A percentile compares a stretch with the other conserved stretches of the same genome.
These are phyloP conservation scores for Eudorina sp. DNA, from an alignment of 139 green algal genomes.

Conservation along the genomic window DNA sequence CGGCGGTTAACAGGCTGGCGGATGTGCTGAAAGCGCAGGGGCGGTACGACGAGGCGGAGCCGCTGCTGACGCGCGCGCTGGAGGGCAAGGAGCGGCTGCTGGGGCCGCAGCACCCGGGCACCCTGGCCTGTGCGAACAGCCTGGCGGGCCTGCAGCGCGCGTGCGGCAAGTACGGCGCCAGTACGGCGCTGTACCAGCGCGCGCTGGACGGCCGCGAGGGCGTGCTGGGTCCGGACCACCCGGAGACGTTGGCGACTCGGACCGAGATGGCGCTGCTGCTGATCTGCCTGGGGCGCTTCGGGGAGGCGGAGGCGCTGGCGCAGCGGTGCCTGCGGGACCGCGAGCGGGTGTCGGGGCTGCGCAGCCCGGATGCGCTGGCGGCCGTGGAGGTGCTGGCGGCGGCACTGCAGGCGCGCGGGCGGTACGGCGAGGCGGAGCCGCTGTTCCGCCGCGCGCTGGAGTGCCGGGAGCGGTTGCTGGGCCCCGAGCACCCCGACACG, in stretches of 20 bases:
- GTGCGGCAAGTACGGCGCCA: not conserved
- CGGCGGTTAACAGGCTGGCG: not conserved
- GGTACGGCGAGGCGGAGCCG: slow-evolving; percentile 4
- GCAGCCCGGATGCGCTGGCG: slow-evolving; percentile 2
- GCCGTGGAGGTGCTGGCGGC: not conserved
- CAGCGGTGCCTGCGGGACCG: not conserved
- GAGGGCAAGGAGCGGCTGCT: slow-evolving; percentile 12
- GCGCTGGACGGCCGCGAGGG: not conserved
- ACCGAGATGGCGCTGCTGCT: not conserved
- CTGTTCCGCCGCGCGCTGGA: not conserved
- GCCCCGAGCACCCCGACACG: not conserved
- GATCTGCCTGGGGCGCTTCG: not conserved
- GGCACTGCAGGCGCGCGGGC: not conserved
- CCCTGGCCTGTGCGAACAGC: not conserved
- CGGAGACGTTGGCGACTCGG: not conserved
- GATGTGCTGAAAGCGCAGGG: not conserved
- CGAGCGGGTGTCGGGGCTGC: not conserved
- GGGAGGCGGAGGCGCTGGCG: not conserved
- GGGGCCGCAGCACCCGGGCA: not conserved
- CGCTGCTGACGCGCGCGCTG: slow-evolving; percentile 3
- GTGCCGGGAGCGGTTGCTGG: not conserved
- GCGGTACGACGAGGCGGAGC: not conserved
- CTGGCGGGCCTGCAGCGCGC: not conserved
- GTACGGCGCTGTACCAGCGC: not conserved
- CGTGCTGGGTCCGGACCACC: not conserved